Evolutionary conservation across 257 asterid genomes (phyloP).

Genomic region (Voacanga thouarsii): DNA sequence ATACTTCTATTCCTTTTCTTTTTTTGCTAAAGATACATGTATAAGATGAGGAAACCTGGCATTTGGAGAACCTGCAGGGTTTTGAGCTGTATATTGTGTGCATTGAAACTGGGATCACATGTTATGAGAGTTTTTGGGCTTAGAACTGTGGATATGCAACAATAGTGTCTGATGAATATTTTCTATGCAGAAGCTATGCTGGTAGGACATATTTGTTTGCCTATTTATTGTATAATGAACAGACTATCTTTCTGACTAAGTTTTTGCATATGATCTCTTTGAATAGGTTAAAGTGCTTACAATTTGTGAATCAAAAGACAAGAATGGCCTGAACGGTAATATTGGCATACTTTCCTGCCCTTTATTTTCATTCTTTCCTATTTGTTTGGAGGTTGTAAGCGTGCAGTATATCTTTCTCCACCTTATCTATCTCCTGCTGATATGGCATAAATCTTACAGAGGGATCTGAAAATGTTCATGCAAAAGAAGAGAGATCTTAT

Average conservation of each 20-base stretch:
- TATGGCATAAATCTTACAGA: slow-evolving; percentile 40
- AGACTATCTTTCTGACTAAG: background rate
- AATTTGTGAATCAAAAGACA: slow-evolving; percentile 66
- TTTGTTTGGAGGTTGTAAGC: slow-evolving; percentile 12
- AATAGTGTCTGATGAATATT: background rate
- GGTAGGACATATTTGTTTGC: background rate
- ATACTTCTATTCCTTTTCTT: background rate
- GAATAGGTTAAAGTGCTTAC: slow-evolving; percentile 82
- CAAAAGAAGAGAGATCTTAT: slow-evolving; percentile 69
- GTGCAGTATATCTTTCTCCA: slow-evolving; percentile 8
- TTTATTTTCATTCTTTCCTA: background rate
- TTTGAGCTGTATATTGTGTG: background rate
- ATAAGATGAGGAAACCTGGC: background rate
- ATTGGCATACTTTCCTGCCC: slow-evolving; percentile 2
- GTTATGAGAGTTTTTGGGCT: background rate
- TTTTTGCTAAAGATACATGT: background rate
- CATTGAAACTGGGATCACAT: too few species aligned
- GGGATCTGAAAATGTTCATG: slow-evolving; percentile 48
- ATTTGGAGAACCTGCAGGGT: background rate
- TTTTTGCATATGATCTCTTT: slow-evolving; percentile 24
- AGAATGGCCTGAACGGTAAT: slow-evolving; percentile 51
- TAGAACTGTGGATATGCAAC: background rate
- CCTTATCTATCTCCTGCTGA: background rate
- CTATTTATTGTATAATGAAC: background rate
- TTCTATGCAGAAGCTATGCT: background rate